Evolutionary conservation across 2,329 filamentous ascomycete genomes (phyloP).

Genomic region (Exophiala sideris): DNA sequence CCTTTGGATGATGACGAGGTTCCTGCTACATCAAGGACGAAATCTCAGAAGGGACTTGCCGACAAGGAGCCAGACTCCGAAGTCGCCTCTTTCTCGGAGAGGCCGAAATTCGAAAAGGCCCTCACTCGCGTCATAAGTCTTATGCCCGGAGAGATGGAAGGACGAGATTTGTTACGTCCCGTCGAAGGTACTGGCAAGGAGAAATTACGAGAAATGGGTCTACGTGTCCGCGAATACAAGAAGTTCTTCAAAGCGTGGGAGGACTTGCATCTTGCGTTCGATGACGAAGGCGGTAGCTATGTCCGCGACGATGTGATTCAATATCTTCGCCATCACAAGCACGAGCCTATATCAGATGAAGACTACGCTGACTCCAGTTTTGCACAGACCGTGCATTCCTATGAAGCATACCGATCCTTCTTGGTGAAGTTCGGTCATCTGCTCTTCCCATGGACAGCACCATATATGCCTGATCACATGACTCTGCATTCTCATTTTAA

Average conservation of each 20-base stretch:
- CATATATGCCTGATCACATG: constrained; percentile 47
- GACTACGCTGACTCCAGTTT: constrained; percentile 26
- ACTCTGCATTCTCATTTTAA: constrained; percentile 42
- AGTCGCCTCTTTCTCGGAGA: constrained; percentile 19
- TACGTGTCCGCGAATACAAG: constrained; percentile 40
- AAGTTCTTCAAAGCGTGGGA: constrained; percentile 43
- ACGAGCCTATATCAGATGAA: constrained; percentile 9
- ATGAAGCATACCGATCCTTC: constrained; percentile 43
- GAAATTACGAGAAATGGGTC: constrained; percentile 39
- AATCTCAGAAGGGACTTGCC: background rate
- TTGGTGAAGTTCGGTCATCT: constrained; percentile 38
- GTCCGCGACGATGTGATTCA: constrained; percentile 43
- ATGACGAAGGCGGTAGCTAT: constrained; percentile 36
- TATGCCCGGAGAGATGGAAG: constrained; percentile 28
- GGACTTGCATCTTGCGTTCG: constrained; percentile 24
- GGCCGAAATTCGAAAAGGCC: constrained; percentile 27
- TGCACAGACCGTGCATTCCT: constrained; percentile 38
- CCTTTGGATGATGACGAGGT: background rate
- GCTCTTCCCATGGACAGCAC: constrained; percentile 35
- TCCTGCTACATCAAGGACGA: background rate
- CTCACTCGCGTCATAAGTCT: constrained; percentile 25
- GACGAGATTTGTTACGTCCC: constrained; percentile 35
- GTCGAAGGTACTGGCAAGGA: constrained; percentile 40
- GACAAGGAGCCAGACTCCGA: background rate
- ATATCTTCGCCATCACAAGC: constrained; percentile 33